A percentile compares a stretch with the other conserved stretches of the same genome.
phyloP scores from a whole-genome alignment of 2,329 filamentous ascomycete species.

The Alternaria brassicicola region DNA sequence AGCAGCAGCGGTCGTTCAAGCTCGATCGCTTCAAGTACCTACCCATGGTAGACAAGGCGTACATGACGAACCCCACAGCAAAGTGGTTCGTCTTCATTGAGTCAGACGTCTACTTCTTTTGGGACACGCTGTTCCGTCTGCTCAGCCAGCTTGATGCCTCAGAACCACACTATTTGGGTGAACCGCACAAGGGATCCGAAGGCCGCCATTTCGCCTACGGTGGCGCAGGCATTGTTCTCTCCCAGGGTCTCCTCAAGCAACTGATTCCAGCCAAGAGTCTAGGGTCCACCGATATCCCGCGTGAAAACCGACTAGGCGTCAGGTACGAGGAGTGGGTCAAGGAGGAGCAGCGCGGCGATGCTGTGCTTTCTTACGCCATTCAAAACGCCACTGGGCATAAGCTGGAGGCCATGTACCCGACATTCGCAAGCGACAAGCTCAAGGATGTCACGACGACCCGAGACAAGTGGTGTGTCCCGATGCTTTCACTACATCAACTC shows the following conservation, averaged over 20 bases:
- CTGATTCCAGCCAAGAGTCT: constrained; percentile 43
- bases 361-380: constrained; percentile 49
- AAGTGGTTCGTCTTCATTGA: constrained; percentile 51
- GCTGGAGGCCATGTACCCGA: constrained; percentile 48
- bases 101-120: constrained; percentile 48
- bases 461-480: constrained; percentile 53
- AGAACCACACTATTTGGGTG: constrained; percentile 50
- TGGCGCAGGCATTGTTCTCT: constrained; percentile 54
- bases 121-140: constrained; percentile 52
- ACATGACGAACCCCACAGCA: constrained; percentile 44
- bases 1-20: constrained; percentile 59
- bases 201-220: constrained; percentile 52
- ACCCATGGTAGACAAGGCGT: constrained; percentile 61
- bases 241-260: constrained; percentile 59
- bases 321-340: constrained; percentile 43
- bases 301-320: constrained; percentile 38
- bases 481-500: constrained; percentile 49
- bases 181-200: constrained; percentile 42
- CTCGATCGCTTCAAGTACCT: constrained; percentile 66
- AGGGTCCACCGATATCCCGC: constrained; percentile 36
- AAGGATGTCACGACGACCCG: constrained; percentile 52
- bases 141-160: constrained; percentile 48
- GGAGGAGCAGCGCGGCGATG: constrained; percentile 55
- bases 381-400: constrained; percentile 44
- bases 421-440: constrained; percentile 54